Evolutionary conservation across 257 asterid genomes (phyloP).

Genomic region (Solanum medicagineum): DNA sequence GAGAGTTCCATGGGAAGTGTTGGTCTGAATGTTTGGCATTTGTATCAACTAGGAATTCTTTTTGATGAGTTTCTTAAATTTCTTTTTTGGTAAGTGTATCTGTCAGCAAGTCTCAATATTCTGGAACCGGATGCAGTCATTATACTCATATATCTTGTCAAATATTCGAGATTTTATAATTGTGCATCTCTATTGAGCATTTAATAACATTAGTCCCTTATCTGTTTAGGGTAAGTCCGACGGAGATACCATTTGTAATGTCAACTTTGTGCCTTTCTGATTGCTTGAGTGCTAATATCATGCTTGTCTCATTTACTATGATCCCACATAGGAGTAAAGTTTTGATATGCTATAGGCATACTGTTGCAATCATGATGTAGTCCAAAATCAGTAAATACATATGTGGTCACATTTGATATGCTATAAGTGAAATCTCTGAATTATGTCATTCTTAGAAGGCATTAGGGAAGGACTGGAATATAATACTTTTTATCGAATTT

Average conservation of each 20-base stretch:
- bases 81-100: background rate
- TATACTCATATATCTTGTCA: background rate
- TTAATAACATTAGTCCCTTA: background rate
- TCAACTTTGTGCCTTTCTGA: background rate
- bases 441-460: background rate
- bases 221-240: background rate
- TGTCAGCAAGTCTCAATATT: background rate
- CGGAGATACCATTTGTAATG: background rate
- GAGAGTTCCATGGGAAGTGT: background rate
- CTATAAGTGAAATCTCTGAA: background rate
- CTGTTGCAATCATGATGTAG: background rate
- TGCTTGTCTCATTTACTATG: background rate
- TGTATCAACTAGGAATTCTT: background rate
- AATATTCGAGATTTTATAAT: background rate
- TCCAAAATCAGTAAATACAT: background rate
- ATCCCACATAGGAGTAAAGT: background rate
- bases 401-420: background rate
- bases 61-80: background rate
- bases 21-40: background rate
- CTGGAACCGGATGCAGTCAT: background rate
- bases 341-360: background rate
- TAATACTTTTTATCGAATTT: slow-evolving; percentile 10
- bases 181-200: background rate
- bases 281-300: background rate
- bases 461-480: background rate